These are phyloP conservation scores for Mucor racemosus DNA, from an alignment of 371 early-diverging fungal species.

Conservation along the genomic window DNA sequence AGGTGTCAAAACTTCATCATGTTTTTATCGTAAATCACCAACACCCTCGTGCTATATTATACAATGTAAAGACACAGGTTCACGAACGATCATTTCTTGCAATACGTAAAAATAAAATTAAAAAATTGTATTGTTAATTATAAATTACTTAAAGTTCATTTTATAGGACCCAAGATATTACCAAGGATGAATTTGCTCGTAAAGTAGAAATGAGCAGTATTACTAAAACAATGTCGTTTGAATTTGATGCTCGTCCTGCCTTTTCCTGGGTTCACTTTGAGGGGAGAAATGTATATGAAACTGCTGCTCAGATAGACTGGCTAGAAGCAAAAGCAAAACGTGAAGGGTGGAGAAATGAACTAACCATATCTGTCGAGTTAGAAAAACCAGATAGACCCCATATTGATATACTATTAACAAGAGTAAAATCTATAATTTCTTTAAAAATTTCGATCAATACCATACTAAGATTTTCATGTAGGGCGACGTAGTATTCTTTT, in stretches of 20 bases:
- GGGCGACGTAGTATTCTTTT: constrained; percentile 75
- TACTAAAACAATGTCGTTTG: constrained; percentile 18
- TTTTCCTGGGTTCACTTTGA: constrained; percentile 74
- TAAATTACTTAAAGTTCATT: neutral
- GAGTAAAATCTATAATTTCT: constrained; percentile 21
- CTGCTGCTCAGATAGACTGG: constrained; percentile 61
- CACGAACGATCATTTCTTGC: constrained; percentile 69
- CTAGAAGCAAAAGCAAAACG: constrained; percentile 47
- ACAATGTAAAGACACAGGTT: constrained; percentile 48
- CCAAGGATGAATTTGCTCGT: constrained; percentile 49
- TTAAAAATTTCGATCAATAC: neutral
- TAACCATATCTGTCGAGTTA: constrained; percentile 69
- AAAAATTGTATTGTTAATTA: neutral
- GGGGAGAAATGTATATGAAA: constrained; percentile 62
- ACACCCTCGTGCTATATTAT: constrained; percentile 72
- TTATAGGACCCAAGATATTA: constrained; percentile 49
- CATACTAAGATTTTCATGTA: constrained; percentile 11
- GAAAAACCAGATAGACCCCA: constrained; percentile 69
- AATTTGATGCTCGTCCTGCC: constrained; percentile 14
- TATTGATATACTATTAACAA: constrained; percentile 57
- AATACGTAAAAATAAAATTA: constrained; percentile 38
- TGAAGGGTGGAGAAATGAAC: constrained; percentile 47
- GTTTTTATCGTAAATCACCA: constrained; percentile 25
- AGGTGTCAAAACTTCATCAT: constrained; percentile 23
- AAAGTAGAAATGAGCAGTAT: constrained; percentile 35